A percentile compares a stretch with the other conserved stretches of the same genome.
Conservation (phyloP, 768 basidiomycete genomes). For the Tricholoma matsutake region DNA sequence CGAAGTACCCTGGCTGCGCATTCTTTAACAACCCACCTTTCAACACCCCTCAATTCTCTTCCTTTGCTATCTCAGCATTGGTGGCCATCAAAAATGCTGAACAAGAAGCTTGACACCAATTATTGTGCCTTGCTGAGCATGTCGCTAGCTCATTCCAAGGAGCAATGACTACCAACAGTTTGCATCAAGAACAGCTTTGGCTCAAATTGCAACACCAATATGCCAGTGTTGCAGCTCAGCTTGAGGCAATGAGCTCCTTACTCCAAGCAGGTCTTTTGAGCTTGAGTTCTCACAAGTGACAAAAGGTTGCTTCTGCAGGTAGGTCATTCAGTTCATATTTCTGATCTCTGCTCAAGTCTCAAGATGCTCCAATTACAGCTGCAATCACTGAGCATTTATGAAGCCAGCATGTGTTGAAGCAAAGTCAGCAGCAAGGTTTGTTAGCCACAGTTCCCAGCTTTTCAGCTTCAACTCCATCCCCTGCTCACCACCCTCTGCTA, state of each 20-base stretch:
- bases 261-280: not conserved
- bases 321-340: not conserved
- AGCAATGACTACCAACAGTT: not conserved
- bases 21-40: not conserved
- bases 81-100: not conserved
- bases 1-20: not conserved
- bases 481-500: too few species aligned
- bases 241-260: not conserved
- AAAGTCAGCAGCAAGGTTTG: too few species aligned
- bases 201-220: not conserved
- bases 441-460: too few species aligned
- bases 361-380: not conserved
- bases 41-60: not conserved
- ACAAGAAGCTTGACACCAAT: not conserved
- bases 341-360: not conserved
- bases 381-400: not conserved
- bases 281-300: not conserved
- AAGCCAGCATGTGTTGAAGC: too few species aligned
- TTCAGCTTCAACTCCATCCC: too few species aligned
- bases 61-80: not conserved
- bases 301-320: not conserved
- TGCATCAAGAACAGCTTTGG: not conserved
- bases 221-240: not conserved
- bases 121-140: not conserved
- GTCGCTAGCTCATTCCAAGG: not conserved